A percentile compares a stretch with the other conserved stretches of the same genome.
phyloP scores from a whole-genome alignment of 305 asterid species.

The Galium porrigens region DNA sequence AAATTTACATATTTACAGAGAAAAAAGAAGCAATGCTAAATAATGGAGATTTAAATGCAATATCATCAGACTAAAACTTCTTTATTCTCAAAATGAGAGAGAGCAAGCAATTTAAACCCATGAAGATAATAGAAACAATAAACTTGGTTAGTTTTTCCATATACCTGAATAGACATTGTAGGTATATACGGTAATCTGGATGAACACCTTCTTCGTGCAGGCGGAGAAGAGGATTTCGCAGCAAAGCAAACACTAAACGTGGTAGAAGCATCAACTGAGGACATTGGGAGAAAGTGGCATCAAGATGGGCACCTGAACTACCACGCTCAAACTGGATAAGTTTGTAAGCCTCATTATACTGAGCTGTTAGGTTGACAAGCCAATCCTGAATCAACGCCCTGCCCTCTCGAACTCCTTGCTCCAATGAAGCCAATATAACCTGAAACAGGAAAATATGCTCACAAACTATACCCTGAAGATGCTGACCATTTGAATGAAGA shows the following conservation, averaged over 20 bases:
- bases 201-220: slow-evolving; percentile 98
- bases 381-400: slow-evolving; percentile 85
- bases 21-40: not conserved
- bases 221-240: slow-evolving; percentile 86
- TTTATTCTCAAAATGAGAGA: too few species aligned
- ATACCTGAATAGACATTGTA: slow-evolving; percentile 94
- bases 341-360: slow-evolving; percentile 68
- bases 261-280: slow-evolving; percentile 83
- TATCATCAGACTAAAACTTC: not conserved
- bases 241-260: slow-evolving; percentile 79
- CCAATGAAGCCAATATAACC: slow-evolving; percentile 83
- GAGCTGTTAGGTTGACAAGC: slow-evolving; percentile 90
- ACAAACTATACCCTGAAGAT: not conserved
- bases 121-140: not conserved
- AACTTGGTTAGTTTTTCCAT: too few species aligned
- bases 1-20: not conserved
- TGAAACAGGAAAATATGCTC: slow-evolving; percentile 24
- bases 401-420: slow-evolving; percentile 90
- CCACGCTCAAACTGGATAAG: slow-evolving; percentile 51
- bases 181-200: slow-evolving; percentile 87
- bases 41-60: not conserved
- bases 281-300: slow-evolving; percentile 81
- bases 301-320: slow-evolving; percentile 39
- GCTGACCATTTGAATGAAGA: slow-evolving; percentile 2
- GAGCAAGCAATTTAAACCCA: too few species aligned